phyloP scores from a whole-genome alignment of 352 stramenopile genomes.

The Phytophthora sp. region DNA sequence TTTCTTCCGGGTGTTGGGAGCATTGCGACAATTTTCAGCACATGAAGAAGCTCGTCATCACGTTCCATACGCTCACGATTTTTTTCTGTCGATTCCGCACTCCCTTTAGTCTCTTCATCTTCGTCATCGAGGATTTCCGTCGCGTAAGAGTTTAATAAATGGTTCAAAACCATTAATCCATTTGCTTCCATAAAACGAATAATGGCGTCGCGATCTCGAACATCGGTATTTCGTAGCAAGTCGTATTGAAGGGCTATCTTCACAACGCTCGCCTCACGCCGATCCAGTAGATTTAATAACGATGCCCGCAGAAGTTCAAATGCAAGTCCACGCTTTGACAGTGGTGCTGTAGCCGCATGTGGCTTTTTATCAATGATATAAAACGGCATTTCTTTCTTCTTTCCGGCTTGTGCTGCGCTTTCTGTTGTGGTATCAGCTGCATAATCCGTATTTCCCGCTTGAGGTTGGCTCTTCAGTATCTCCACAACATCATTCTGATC shows the following conservation, averaged over 20 bases:
- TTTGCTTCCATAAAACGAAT: conserved; percentile 65
- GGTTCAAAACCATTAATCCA: conserved; percentile 64
- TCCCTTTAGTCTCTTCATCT: conserved; percentile 15
- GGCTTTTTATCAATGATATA: conserved; percentile 57
- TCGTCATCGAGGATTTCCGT: conserved; percentile 36
- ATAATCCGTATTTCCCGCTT: neutral
- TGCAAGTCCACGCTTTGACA: conserved; percentile 54
- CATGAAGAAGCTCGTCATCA: conserved; percentile 33
- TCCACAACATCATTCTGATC: conserved; percentile 10
- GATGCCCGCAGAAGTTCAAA: conserved; percentile 68
- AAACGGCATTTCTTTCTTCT: conserved; percentile 27
- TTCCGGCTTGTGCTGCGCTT: neutral
- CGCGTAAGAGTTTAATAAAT: conserved; percentile 48
- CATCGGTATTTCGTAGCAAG: conserved; percentile 62
- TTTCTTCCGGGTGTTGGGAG: conserved; percentile 58
- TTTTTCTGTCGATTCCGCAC: conserved; percentile 2
- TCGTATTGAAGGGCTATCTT: conserved; percentile 65
- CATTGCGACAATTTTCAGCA: conserved; percentile 73
- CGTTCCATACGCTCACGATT: conserved; percentile 22
- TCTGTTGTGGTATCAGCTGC: neutral
- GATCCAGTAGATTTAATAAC: conserved; percentile 62
- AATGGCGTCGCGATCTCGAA: conserved; percentile 68
- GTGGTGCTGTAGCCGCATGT: conserved; percentile 34
- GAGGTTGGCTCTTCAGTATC: neutral
- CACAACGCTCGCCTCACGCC: conserved; percentile 35